Evolutionary conservation across 2,329 filamentous ascomycete genomes (phyloP).

Genomic region (Pseudocercospora fijiensis): DNA sequence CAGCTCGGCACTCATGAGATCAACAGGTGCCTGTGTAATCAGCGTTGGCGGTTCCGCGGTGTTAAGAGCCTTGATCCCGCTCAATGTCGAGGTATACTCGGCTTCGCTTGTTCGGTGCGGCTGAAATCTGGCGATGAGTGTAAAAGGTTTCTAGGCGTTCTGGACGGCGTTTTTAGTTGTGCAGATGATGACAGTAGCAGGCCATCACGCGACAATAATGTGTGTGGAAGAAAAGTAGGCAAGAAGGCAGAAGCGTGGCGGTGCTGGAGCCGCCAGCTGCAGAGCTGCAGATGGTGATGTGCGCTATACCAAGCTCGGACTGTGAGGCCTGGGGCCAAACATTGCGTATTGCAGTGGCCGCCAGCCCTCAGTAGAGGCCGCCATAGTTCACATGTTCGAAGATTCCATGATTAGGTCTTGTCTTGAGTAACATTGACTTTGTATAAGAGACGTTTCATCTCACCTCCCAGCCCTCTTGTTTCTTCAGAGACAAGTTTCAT

Average conservation of each 20-base stretch:
- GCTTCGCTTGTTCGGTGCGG: not conserved
- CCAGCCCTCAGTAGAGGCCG: conserved; percentile 2
- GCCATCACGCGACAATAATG: not conserved
- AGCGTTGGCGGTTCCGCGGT: too few relatives aligned
- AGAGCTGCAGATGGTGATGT: not conserved
- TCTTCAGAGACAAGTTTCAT: not conserved
- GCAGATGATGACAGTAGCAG: not conserved
- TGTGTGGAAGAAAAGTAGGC: not conserved
- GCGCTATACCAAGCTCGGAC: not conserved
- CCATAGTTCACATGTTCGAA: not conserved
- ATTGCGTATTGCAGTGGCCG: not conserved
- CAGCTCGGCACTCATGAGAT: not conserved
- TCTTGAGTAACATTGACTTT: conserved; percentile 5
- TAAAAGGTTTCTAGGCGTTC: too few relatives aligned
- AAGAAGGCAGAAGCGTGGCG: conserved; percentile 9
- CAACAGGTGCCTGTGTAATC: not conserved
- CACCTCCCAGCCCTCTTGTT: not conserved
- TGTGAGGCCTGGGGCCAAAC: not conserved
- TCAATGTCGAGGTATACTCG: not conserved
- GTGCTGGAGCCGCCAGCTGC: conserved; percentile 3
- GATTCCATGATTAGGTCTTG: not conserved
- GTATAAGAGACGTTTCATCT: conserved; percentile 1
- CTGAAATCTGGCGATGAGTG: too few relatives aligned
- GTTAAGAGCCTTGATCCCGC: not conserved
- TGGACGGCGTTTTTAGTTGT: not conserved